Base-by-base conservation (phyloP, 805 yeast species). In the Yarrowia hollandica region DNA sequence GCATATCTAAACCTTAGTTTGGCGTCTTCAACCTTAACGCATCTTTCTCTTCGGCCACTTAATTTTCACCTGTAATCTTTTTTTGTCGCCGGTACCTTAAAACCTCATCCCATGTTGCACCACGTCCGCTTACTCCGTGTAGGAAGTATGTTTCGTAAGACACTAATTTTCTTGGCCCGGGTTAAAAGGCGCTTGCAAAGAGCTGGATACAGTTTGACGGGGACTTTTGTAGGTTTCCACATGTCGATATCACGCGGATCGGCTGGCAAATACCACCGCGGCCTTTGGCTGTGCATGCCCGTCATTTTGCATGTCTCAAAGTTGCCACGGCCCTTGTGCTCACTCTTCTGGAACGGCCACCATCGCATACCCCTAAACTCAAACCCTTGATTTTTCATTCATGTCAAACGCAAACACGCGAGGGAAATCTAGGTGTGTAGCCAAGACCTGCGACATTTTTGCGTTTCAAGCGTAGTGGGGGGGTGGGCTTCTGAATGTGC, bases 101-200 rank as follows among this genome's bases (percentile, higher is more conserved):
- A 10, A 10, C 21, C 26, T 5, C 33, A 26, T 25, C 33, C 46
- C 46, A 41, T 26, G 48, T 25, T 41, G 44, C 28, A 38, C 44
- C 28, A 9, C 28, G 26, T 37, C 42, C 18, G 42, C 28, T 23
- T 14, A 28, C 44, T 38, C 33, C 48, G 48, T 25, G 48, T 25
- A 23, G 33, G 23, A 41, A 41, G 33, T 41, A 22, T 41, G 33
- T 25, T 25, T 16, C 31, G 19, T 22, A 23, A 38, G 44, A 38
- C 44, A 38, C 46, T 39, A 16, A 16, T 21, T 15, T 39, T 41
- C 48, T 41, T 41, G 48, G 48, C 48, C 18, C 31, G 44, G 44
- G 9, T 19, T 38, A 7, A 38, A 9, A 19, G 28, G 14, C n/a
- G 16, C 1, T 38, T 12, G 28, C n/a, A 2, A 15, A n/a, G 30